phyloP scores from a whole-genome alignment of 139 green algal species.

The Chlamydomonas sp. region DNA sequence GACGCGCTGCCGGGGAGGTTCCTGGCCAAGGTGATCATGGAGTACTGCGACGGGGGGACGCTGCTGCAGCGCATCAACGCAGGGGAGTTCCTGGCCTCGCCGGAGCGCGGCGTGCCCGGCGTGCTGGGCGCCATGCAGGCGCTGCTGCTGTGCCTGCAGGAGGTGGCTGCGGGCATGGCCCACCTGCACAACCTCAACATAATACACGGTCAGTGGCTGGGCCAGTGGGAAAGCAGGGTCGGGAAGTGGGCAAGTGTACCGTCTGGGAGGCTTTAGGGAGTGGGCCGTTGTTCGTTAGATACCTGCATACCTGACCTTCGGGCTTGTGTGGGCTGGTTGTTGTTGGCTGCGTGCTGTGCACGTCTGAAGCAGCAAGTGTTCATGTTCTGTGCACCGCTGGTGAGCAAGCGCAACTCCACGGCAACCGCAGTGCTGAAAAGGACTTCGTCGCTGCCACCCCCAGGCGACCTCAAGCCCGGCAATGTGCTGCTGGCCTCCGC shows the following conservation, averaged over 20 bases:
- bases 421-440: too few relatives aligned
- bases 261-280: neutral
- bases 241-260: neutral
- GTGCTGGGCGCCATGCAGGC: constrained; percentile 1
- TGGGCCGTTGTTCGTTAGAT: too few relatives aligned
- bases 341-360: too few relatives aligned
- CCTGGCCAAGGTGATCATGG: constrained; percentile 37
- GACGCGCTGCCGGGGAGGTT: constrained; percentile 23
- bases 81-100: constrained; percentile 12
- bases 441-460: too few relatives aligned
- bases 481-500: constrained; percentile 27
- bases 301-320: too few relatives aligned
- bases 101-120: neutral
- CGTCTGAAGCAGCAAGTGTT: too few relatives aligned
- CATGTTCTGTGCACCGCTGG: too few relatives aligned
- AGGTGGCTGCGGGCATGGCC: constrained; percentile 30
- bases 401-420: too few relatives aligned
- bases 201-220: constrained; percentile 2
- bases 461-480: constrained; percentile 30
- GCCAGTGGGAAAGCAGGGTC: neutral
- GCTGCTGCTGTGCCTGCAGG: constrained; percentile 20
- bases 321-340: too few relatives aligned
- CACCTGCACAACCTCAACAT: constrained; percentile 39
- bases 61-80: constrained; percentile 29
- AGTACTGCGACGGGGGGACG: constrained; percentile 31